Base-by-base conservation (phyloP, 2,329 filamentous ascomycete genomes). In the Diaporthe caulivora region DNA sequence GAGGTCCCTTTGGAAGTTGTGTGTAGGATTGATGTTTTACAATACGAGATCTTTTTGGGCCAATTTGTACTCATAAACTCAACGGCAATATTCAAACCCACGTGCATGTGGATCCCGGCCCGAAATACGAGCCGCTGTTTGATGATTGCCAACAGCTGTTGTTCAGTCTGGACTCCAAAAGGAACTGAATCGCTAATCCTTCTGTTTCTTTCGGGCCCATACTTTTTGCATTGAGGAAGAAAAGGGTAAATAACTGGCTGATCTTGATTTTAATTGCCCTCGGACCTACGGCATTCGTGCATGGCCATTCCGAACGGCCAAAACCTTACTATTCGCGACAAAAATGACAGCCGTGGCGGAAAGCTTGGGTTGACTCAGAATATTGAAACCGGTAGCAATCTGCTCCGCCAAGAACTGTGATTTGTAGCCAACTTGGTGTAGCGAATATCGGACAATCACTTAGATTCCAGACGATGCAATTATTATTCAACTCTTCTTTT, bases 331-430 rank as follows among this genome's bases (percentile, higher is more conserved):
- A 2, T 40, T 8, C 18, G 31, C 21, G 53, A 6, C 11, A 37
- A 9, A 37, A 7, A 67, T 21, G 2, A 17, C 47, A 34, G 62
- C 62, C 26, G 7, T 15, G 44, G 24, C 21, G n/a, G 29, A 21
- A 40, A 53, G 62, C 62, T 53, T 53, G 62, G 31, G 62, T 67
- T 53, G 47, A 67, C 62, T 53, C 62, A 53, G 47, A 29, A 53
- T 47, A 53, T 67, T 67, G 62, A 67, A 67, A 67, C 62, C 62
- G 62, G 62, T 53, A 67, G 31, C 47, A 65, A 31, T 26, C 31
- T 40, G 31, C 47, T 53, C 62, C 62, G 62, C 62, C 47, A 67
- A 67, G 47, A 40, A 37, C 13, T 67, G 31, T 26, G n/a, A 29
- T 67, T 8, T 53, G n/a, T 53, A 21, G 62, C 15, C 62, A 40